Evolutionary conservation across 192 early-diverging fungal species (phyloP), one percentile per base, ranked within the genome.

Genomic region (Rhizophagus prolifer): DNA sequence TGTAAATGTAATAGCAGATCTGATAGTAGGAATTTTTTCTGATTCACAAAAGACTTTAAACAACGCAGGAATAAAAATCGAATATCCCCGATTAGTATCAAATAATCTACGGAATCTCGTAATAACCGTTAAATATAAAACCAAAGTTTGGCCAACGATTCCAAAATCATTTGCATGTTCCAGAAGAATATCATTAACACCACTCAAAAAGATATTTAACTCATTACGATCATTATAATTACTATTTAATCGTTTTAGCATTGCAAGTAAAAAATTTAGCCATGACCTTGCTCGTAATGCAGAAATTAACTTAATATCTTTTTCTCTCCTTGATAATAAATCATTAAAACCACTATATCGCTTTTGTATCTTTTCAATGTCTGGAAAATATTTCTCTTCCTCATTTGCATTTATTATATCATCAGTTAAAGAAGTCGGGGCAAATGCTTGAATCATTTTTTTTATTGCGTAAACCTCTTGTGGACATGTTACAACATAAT

Each of bases 21-120:
- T 76, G 26, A 87, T 76, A 5, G 81, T 78, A 0, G 59, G 72
- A 58, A 69, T 81, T 1, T 75, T 70, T 46, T 79, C 78, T 10
- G 83, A 81, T 60, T 88, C 83, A 47, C 86, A 88, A 76, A 84
- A 89, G 1, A 86, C 83, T 72, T 87, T 87, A 77, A 89, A 89
- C 7, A 89, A 59, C 3, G 87, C 81, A 10, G 85, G 84, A 30
- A 88, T 80, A 38, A 89, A 83, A 1, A 86, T 78, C 0, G 75
- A 66, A 64, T 89, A 89, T 10, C 88, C 88, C 58, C 82, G 82
- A 63, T 87, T 86, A 8, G 81, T 83, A 26, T 79, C 74, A 79
- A 89, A 87, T 31, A 89, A 79, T 28, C 87, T 83, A 38, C 83
- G 82, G n/a, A 89, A 80, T 8, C 79, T 80, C 1, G 85, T 83